Base-by-base conservation (phyloP, 2,329 filamentous ascomycete genomes). In the Fusarium anguioides region DNA sequence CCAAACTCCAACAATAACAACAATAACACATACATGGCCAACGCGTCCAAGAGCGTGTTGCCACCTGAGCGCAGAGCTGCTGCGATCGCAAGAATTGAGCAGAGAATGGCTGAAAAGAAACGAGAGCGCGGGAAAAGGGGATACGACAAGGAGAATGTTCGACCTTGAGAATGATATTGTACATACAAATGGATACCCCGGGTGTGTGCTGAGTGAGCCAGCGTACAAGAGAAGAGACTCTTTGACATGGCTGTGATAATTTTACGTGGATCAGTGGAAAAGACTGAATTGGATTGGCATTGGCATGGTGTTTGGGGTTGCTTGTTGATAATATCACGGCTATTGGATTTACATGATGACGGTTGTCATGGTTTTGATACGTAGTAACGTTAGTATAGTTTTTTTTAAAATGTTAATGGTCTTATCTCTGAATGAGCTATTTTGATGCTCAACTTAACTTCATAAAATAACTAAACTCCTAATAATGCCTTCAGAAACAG, bases 11-110 rank as follows among this genome's bases (percentile, higher is more conserved):
- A 78, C 27, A 72, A 72, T 46, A 71, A 66, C 21, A 75, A 78
- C 27, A 72, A 72, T 46, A 71, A 66, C 55, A 66, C 79, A 26
- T 73, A 77, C 49, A 63, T 76, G 26, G 77, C 73, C 21, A 82
- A 81, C 48, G 75, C 78, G 7, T 79, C 81, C 6, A 81, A 80
- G 58, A 79, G 80, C 21, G 76, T 75, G 4, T 71, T 88, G 14
- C 80, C 86, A 10, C 81, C 83, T 5, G 83, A 85, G 48, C 80
- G 86, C 31, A 80, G 81, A 42, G 83, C 84, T 8, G 86, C 85
- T 2, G 86, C 85, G 12, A 78, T 86, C 49, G 86, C 85, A 39
- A 78, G 85, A 9, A 81, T 88, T 15, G 82, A 87, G 74, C 80
- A 82, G 74, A 81, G 84, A 71, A 83, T 81, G 72, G 80, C 81